Percentiles rank a stretch among this genome's conserved stretches.
These are phyloP conservation scores for Glutinoglossum americanum DNA, from an alignment of 495 filamentous ascomycete genomes.

Conservation along the genomic window DNA sequence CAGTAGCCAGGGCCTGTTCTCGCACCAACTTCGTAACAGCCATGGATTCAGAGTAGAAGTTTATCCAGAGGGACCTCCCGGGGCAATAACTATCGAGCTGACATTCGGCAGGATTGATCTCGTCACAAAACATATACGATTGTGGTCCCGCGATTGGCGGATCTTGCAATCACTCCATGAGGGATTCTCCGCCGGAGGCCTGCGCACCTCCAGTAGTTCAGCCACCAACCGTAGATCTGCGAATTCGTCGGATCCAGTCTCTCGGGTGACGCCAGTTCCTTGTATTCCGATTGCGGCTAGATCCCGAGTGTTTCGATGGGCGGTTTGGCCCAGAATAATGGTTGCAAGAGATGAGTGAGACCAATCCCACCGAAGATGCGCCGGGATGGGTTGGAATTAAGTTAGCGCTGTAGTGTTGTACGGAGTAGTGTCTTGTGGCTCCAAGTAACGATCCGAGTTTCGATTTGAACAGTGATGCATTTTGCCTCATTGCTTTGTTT, in stretches of 20 bases:
- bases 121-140: not conserved
- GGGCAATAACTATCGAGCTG: not conserved
- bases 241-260: not conserved
- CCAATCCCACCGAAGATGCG: not conserved
- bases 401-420: not conserved
- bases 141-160: not conserved
- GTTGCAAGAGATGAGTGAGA: not conserved
- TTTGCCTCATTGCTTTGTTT: not conserved
- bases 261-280: not conserved
- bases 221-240: not conserved
- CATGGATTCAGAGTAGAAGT: not conserved
- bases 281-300: not conserved
- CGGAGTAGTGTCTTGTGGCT: not conserved
- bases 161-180: not conserved
- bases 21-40: not conserved
- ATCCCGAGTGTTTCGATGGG: not conserved
- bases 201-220: not conserved
- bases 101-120: not conserved
- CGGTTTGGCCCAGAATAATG: not conserved
- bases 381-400: not conserved
- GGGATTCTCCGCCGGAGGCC: not conserved
- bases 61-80: not conserved
- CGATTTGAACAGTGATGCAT: not conserved
- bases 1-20: not conserved
- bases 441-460: not conserved